A percentile compares a stretch with the other conserved stretches of the same genome.
phyloP scores from a whole-genome alignment of 306 rosid species.

The Parietaria judaica region DNA sequence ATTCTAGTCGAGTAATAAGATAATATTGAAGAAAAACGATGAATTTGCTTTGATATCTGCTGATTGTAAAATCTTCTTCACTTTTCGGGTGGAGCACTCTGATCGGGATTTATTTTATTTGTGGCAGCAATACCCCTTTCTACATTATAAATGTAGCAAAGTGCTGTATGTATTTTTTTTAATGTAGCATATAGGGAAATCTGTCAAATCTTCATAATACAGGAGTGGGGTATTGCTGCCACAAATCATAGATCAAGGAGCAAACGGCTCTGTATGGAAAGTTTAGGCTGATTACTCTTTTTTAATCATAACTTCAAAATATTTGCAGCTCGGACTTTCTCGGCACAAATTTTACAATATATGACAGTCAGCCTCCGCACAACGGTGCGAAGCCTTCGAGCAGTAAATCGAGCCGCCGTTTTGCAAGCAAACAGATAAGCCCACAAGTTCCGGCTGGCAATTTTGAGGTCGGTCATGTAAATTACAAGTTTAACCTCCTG shows the following conservation, averaged over 20 bases:
- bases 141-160: background rate
- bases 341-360: constrained; percentile 87
- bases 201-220: too few species aligned
- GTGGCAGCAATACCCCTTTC: too few species aligned
- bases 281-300: background rate
- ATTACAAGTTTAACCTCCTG: constrained; percentile 87
- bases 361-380: constrained; percentile 84
- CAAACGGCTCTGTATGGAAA: background rate
- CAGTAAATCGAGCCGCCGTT: constrained; percentile 70
- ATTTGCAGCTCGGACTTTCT: constrained; percentile 90
- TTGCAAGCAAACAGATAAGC: constrained; percentile 94
- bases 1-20: too few species aligned
- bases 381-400: constrained; percentile 84
- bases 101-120: too few species aligned
- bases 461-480: constrained; percentile 84
- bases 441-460: constrained; percentile 95
- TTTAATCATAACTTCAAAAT: constrained; percentile 13
- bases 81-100: too few species aligned
- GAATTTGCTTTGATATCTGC: too few species aligned
- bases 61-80: too few species aligned
- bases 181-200: background rate
- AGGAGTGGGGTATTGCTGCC: too few species aligned
- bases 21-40: too few species aligned
- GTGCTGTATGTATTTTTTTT: background rate
- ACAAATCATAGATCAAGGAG: too few species aligned